These are phyloP conservation scores for Monosporascus sp. DNA, from an alignment of 2,329 filamentous ascomycete species.

Conservation along the genomic window DNA sequence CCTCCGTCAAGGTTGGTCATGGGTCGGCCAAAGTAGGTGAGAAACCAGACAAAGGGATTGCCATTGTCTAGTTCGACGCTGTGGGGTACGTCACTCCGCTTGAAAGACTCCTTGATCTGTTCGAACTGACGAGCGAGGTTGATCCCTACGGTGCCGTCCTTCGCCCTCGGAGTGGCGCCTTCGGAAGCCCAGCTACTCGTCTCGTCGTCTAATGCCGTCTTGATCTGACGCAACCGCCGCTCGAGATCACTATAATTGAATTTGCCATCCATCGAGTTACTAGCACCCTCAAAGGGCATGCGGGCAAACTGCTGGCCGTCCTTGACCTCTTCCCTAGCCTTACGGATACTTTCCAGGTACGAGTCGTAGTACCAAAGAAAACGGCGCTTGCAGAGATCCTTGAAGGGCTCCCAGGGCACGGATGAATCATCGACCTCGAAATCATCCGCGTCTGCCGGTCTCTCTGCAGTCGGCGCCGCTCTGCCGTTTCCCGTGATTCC, in stretches of 20 bases:
- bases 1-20: constrained; percentile 94
- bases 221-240: constrained; percentile 62
- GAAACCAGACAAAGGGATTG: constrained; percentile 84
- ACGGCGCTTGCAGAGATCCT: constrained; percentile 81
- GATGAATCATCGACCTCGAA: constrained; percentile 42
- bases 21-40: constrained; percentile 86
- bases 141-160: constrained; percentile 70
- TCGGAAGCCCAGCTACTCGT: constrained; percentile 64
- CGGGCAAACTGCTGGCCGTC: constrained; percentile 62
- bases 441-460: constrained; percentile 43
- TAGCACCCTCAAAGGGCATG: constrained; percentile 79
- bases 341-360: constrained; percentile 67
- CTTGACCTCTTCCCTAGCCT: constrained; percentile 58
- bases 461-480: constrained; percentile 26
- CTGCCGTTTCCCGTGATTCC: constrained; percentile 53
- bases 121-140: constrained; percentile 82
- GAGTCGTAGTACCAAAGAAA: constrained; percentile 96
- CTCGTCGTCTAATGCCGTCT: constrained; percentile 66
- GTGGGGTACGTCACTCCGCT: constrained; percentile 64
- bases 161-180: constrained; percentile 56
- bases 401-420: constrained; percentile 75
- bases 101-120: constrained; percentile 72
- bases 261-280: constrained; percentile 79
- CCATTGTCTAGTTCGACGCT: constrained; percentile 70
- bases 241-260: constrained; percentile 78